phyloP scores from a whole-genome alignment of 1,139 yeast genomes.

The Trichomonascaceae sp. region DNA sequence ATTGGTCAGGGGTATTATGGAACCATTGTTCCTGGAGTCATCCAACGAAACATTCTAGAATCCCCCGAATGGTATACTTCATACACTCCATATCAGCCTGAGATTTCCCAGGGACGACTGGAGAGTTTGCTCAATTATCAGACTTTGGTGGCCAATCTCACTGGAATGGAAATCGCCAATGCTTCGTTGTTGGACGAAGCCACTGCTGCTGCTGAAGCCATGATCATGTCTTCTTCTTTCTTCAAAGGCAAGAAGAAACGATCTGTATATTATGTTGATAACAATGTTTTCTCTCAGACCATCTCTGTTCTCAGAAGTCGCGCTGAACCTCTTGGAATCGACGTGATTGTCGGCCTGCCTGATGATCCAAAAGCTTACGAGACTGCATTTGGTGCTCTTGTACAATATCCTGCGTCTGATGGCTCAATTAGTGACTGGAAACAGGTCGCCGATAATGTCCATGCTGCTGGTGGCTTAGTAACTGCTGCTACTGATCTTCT shows the following conservation, averaged over 20 bases:
- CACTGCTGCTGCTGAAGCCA: constrained; percentile 97
- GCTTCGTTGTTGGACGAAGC: constrained; percentile 95
- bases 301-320: constrained; percentile 70
- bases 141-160: constrained; percentile 79
- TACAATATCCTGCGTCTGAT: constrained; percentile 87
- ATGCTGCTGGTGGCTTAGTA: constrained; percentile 64
- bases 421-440: constrained; percentile 60
- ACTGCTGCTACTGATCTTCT: constrained; percentile 86
- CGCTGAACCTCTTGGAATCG: constrained; percentile 67
- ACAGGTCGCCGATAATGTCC: constrained; percentile 58
- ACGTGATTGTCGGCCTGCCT: constrained; percentile 56
- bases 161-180: constrained; percentile 89
- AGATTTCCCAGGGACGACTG: constrained; percentile 92
- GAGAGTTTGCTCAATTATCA: constrained; percentile 87
- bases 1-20: constrained; percentile 96
- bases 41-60: constrained; percentile 86
- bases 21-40: constrained; percentile 83
- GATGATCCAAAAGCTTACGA: constrained; percentile 40
- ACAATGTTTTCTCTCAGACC: constrained; percentile 79
- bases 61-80: constrained; percentile 98
- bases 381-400: constrained; percentile 70
- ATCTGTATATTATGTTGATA: constrained; percentile 63
- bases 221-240: constrained; percentile 73
- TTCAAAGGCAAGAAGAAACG: constrained; percentile 54
- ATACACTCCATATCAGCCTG: constrained; percentile 97